A percentile compares a stretch with the other conserved stretches of the same genome.
Evolutionary conservation across 805 yeast species (phyloP).

Genomic region (Lipomyces lipofer): DNA sequence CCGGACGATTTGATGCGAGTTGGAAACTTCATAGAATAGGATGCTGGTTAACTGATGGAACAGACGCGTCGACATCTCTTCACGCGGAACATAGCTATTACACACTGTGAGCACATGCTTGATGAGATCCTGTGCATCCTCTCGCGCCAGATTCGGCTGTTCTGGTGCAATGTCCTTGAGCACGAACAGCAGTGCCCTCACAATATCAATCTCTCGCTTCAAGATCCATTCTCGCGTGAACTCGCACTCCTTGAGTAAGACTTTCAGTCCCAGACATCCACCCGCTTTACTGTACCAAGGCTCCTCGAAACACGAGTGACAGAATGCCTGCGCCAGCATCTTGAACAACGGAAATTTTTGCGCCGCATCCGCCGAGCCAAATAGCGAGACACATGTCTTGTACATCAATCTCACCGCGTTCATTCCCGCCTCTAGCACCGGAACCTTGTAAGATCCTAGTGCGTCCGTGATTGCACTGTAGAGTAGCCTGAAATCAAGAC

Average conservation of each 20-base stretch:
- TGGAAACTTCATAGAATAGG: constrained; percentile 87
- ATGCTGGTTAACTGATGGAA: constrained; percentile 84
- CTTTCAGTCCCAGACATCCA: constrained; percentile 79
- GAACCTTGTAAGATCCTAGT: constrained; percentile 69
- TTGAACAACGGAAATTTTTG: constrained; percentile 74
- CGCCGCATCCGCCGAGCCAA: constrained; percentile 67
- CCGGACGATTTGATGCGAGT: constrained; percentile 80
- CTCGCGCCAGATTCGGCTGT: constrained; percentile 77
- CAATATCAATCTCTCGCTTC: constrained; percentile 77
- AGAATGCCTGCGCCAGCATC: constrained; percentile 73
- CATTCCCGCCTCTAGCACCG: constrained; percentile 71
- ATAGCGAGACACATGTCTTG: constrained; percentile 60
- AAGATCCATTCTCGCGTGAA: constrained; percentile 74
- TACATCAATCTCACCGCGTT: constrained; percentile 63
- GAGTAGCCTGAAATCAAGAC: constrained; percentile 66
- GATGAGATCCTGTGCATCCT: constrained; percentile 68
- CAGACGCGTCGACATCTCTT: constrained; percentile 66
- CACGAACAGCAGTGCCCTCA: constrained; percentile 84
- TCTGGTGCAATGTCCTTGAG: constrained; percentile 86
- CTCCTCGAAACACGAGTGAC: constrained; percentile 90
- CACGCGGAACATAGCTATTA: constrained; percentile 60
- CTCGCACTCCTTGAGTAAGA: constrained; percentile 65
- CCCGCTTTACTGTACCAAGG: constrained; percentile 83
- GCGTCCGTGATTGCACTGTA: constrained; percentile 77
- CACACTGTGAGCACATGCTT: constrained; percentile 64